Conservation (phyloP, 139 green algal genomes). For the Pleodorina starrii region DNA sequence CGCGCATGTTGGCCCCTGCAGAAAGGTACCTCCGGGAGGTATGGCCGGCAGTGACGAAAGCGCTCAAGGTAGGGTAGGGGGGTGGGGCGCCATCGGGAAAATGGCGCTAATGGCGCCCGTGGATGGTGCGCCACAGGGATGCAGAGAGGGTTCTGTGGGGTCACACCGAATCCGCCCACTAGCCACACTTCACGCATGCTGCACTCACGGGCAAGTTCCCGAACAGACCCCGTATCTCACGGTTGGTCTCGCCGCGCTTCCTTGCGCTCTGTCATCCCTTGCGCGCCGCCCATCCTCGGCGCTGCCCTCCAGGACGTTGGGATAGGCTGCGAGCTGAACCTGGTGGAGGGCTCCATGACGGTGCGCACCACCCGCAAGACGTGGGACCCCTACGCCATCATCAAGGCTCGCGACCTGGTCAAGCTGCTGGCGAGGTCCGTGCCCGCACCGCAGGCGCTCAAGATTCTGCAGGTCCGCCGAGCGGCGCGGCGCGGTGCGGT, state of each 20-base stretch:
- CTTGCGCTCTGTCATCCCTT: too few species aligned
- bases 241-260: too few species aligned
- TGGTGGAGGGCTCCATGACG: slow-evolving; percentile 98
- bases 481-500: background rate
- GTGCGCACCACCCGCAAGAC: slow-evolving; percentile 98
- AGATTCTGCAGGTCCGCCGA: slow-evolving; percentile 48
- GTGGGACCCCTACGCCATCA: slow-evolving; percentile 98
- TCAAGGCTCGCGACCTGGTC: slow-evolving; percentile 98
- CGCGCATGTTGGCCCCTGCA: slow-evolving; percentile 52
- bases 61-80: slow-evolving; percentile 91
- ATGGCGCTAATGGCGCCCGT: too few species aligned
- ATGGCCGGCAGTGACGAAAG: slow-evolving; percentile 93
- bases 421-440: slow-evolving; percentile 97
- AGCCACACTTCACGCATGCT: too few species aligned
- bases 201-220: too few species aligned
- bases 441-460: slow-evolving; percentile 87
- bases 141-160: too few species aligned
- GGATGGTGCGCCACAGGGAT: too few species aligned
- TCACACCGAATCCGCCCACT: too few species aligned
- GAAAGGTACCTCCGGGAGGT: slow-evolving; percentile 98
- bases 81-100: too few species aligned
- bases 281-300: too few species aligned
- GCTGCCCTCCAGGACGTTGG: slow-evolving; percentile 47
- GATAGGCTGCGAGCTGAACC: slow-evolving; percentile 95
- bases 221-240: too few species aligned